phyloP scores from a whole-genome alignment of 1,284 basidiomycete genomes.

The Irpex sp. region DNA sequence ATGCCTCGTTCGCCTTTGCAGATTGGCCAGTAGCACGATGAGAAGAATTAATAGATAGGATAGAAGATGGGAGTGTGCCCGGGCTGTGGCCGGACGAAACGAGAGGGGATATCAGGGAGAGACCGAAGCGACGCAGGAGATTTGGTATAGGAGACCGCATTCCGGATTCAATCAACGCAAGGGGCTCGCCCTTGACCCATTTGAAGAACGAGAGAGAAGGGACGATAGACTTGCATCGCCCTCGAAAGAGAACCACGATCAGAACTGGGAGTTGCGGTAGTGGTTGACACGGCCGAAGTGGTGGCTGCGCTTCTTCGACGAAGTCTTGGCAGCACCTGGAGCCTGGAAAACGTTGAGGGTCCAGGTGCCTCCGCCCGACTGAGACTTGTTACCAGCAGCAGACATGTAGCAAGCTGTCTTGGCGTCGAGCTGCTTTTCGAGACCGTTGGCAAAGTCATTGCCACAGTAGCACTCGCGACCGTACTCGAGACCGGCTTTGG shows the following conservation, averaged over 20 bases:
- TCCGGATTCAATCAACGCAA: neutral
- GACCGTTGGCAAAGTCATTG: constrained; percentile 18
- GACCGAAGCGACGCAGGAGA: neutral
- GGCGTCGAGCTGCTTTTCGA: constrained; percentile 15
- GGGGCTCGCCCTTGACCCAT: neutral
- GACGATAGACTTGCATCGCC: neutral
- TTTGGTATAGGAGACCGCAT: neutral
- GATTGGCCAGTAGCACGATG: neutral
- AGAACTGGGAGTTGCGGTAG: constrained; percentile 4
- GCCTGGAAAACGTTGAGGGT: constrained; percentile 18
- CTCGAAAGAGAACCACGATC: neutral
- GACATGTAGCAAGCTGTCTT: constrained; percentile 21
- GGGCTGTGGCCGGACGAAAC: neutral
- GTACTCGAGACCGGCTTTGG: constrained; percentile 23
- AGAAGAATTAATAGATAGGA: neutral
- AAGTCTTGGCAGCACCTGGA: neutral
- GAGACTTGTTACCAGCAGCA: constrained; percentile 16
- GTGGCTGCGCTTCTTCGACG: constrained; percentile 11
- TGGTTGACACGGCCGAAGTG: constrained; percentile 18
- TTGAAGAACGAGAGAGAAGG: neutral
- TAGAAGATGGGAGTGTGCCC: neutral
- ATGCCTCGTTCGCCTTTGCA: neutral
- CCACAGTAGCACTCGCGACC: constrained; percentile 26
- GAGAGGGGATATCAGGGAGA: neutral
- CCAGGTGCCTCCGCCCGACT: constrained; percentile 21